Base-by-base conservation (phyloP, 225 moss, liverwort and hornwort genomes). In the Physcomitrellopsis africana region DNA sequence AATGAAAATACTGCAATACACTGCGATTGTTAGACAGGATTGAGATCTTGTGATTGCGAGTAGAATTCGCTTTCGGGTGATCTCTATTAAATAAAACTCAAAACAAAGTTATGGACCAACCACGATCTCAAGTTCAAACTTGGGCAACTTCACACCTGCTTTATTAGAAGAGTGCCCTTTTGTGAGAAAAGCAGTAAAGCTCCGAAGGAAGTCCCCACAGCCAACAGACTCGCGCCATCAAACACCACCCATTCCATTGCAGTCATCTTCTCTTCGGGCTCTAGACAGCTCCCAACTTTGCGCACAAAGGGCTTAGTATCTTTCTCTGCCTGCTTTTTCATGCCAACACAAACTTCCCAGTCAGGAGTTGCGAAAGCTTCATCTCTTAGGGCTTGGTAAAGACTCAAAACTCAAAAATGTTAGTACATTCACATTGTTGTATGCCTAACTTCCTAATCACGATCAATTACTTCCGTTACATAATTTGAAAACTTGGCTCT, bases 231-330 rank as follows among this genome's bases (percentile, higher is more conserved):
- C 60, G 84, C 83, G 14, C 76, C 81, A 58, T 95, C 89, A 63
- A 95, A 95, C 69, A 84, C 75, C 73, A 99, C 60, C 99, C 99
- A 99, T 67, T 95, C 95, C 80, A 99, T 76, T 64, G 87, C 85
- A 19, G 92, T 92, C 58, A 95, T 85, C 60, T 84, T 81, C 82
- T 95, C 95, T 49, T 86, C 82, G 54, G 80, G 72, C 79, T 92
- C 86, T 66, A 84, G 63, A 63, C 90, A 89, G 42, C 77, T 86
- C 78, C 87, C 93, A 10, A 93, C 82, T 67, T 81, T 82, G 26
- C 90, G 83, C 56, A 92, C 84, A 46, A 95, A 77, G 22, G 93
- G 84, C 66, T 85, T 81, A 22, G 67, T 64, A 11, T 79, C 74
- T 18, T 56, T 72, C 41, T 86, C 90, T 26, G 68, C 81, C 75